These are phyloP conservation scores for Angophora floribunda DNA, from an alignment of 345 rosid genomes.

Conservation along the genomic window DNA sequence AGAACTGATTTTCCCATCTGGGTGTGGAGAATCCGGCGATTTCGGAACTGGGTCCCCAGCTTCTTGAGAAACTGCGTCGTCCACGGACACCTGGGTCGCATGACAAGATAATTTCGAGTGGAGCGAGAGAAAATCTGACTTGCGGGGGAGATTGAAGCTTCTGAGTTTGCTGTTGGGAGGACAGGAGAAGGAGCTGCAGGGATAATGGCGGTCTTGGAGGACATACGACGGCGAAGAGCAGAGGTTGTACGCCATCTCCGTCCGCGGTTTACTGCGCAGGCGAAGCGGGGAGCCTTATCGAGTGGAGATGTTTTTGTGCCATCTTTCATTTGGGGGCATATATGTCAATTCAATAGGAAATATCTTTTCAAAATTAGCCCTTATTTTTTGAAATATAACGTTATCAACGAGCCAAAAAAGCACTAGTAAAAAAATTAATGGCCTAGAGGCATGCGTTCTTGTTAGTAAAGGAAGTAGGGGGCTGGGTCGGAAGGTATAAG, in stretches of 20 bases:
- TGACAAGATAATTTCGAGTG: background rate
- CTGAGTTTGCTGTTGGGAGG: background rate
- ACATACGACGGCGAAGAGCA: background rate
- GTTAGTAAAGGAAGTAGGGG: no score
- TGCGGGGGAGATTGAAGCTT: background rate
- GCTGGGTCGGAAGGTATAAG: no score
- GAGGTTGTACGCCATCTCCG: background rate
- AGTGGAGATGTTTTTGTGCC: background rate
- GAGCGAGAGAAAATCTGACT: background rate
- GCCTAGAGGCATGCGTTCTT: no score
- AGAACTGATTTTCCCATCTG: conserved; percentile 7
- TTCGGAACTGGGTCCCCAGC: background rate
- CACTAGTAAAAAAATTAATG: background rate
- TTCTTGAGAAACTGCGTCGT: conserved; percentile 24
- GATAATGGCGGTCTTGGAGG: background rate
- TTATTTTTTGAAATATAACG: background rate
- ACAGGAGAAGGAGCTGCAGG: background rate
- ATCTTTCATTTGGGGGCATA: background rate
- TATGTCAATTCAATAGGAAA: background rate
- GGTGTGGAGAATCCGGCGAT: conserved; percentile 4
- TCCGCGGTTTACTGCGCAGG: background rate
- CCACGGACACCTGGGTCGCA: conserved; percentile 29
- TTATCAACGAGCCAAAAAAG: background rate
- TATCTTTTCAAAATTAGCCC: background rate
- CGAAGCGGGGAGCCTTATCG: background rate